A percentile compares a stretch with the other conserved stretches of the same genome.
These are phyloP conservation scores for Talaromyces thailandensis DNA, from an alignment of 495 filamentous ascomycete species.

Conservation along the genomic window DNA sequence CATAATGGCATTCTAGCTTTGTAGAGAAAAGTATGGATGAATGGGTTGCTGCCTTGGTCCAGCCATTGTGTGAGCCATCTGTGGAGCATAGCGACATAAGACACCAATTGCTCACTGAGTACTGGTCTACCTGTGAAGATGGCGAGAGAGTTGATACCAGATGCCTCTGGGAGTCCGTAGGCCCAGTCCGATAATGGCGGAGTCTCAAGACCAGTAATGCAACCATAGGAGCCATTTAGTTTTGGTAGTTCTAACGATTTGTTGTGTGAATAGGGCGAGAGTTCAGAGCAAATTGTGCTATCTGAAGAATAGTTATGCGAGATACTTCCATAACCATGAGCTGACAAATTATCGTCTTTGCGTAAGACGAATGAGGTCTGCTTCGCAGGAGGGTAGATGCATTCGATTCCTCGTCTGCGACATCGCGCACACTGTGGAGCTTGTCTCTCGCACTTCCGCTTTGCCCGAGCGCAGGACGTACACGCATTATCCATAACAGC, in stretches of 20 bases:
- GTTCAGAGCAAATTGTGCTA: background rate
- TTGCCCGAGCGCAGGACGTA: background rate
- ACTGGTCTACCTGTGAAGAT: background rate
- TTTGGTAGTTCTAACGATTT: background rate
- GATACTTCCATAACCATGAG: background rate
- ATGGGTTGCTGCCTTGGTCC: background rate
- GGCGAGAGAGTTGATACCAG: background rate
- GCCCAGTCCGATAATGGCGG: background rate
- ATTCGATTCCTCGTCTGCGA: background rate
- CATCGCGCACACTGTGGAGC: background rate
- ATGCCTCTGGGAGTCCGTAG: background rate
- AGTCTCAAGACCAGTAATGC: background rate
- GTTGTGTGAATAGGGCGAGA: background rate
- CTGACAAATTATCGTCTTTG: background rate
- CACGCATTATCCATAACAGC: background rate
- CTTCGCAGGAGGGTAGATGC: background rate
- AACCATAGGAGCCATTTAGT: background rate
- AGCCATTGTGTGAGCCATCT: background rate
- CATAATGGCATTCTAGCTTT: background rate
- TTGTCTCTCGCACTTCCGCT: constrained; percentile 12
- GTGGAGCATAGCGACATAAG: background rate
- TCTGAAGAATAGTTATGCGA: background rate
- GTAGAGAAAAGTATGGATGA: background rate
- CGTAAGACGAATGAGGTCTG: background rate
- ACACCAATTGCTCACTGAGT: background rate